Base-by-base conservation (phyloP, 768 basidiomycete genomes). In the Mycena venus region DNA sequence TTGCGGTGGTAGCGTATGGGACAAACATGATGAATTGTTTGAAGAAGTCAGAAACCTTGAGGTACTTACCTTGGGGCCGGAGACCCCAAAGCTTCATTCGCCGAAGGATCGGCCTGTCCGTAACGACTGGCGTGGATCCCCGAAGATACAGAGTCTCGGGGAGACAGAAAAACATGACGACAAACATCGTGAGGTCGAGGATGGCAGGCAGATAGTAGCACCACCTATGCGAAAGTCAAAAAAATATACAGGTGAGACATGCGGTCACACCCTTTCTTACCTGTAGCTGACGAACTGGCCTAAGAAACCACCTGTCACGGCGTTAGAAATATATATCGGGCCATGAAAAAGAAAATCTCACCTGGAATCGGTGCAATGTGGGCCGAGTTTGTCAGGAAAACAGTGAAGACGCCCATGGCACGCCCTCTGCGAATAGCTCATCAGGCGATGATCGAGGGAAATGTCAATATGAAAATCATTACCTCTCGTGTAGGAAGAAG, bases 181-280 rank as follows among this genome's bases (percentile, higher is more conserved):
- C 36, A 47, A 87, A 82, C 78, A 86, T 81, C 68, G 71, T 60
- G 75, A 82, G 84, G 73, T 86, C 84, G n/a, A 86, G 72, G n/a
- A 87, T 87, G n/a, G 84, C 82, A 31, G 85, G 83, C 17, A 84
- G 78, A 81, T 84, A 87, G 69, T 87, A 87, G 68, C 85, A 86
- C 87, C 86, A 87, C 51, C 85, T 79, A 15, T 3, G 17, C 4
- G 11, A 4, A 27, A 42, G 9, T 36, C 11, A 25, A 17, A 3
- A 25, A 17, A 3, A 69, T n/a, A 4, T 15, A 36, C 47, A 14
- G 3, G 11, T n/a, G 17, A 36, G 17, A 40, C 11, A 49, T 17
- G 8, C 4, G 21, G 42, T 4, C 8, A 7, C 1, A 15, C 38
- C 1, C n/a, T 27, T 19, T 4, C 51, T n/a, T 58, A 64, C 70